phyloP scores from a whole-genome alignment of 495 filamentous ascomycete species.

The Chaetomidium leptoderma region DNA sequence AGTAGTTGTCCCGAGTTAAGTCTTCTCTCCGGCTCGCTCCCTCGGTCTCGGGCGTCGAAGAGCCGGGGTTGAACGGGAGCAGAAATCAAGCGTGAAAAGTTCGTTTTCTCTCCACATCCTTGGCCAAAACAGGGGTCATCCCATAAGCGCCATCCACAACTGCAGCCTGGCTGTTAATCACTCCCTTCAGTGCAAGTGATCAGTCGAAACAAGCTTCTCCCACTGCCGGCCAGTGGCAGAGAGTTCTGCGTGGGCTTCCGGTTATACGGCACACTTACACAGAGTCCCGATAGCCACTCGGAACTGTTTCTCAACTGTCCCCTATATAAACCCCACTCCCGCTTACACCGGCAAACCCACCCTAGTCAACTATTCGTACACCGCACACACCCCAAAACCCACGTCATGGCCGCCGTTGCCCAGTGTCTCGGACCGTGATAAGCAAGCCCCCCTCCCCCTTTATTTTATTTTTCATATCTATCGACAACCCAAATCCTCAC shows the following conservation, averaged over 20 bases:
- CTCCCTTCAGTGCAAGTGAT: background rate
- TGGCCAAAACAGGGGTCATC: no score
- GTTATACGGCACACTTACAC: conserved; percentile 8
- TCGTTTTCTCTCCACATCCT: no score
- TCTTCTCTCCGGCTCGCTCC: no score
- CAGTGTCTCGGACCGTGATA: background rate
- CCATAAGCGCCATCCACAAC: no score
- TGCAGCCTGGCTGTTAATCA: no score
- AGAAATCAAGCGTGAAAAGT: no score
- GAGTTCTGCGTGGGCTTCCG: background rate
- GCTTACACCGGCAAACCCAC: background rate
- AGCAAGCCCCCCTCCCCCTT: background rate
- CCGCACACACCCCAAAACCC: background rate
- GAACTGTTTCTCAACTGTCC: background rate
- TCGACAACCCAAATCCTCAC: no score
- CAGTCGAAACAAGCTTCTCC: conserved; percentile 1
- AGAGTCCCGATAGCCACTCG: background rate
- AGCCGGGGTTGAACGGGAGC: no score
- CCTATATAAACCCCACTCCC: background rate
- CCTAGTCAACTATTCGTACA: background rate
- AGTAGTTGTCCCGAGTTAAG: no score
- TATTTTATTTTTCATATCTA: background rate
- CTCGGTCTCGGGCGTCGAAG: no score
- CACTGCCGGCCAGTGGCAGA: background rate
- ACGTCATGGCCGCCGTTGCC: background rate